Conservation (phyloP, 1,284 basidiomycete species). For the Apiotrichum brassicae region DNA sequence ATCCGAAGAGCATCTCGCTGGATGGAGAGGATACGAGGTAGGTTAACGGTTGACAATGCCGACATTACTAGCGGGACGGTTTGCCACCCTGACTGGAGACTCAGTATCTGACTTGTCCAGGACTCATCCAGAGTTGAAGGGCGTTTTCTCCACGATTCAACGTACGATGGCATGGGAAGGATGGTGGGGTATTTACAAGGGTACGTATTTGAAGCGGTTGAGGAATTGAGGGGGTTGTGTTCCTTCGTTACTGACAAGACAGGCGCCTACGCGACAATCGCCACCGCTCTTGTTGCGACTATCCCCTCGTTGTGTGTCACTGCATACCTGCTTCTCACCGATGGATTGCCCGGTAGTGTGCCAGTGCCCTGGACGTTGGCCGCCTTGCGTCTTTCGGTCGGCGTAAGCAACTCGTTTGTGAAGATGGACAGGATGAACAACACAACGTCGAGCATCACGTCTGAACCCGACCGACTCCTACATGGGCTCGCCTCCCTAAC, state of each 20-base stretch:
- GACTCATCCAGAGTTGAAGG: constrained; percentile 27
- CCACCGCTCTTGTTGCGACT: constrained; percentile 51
- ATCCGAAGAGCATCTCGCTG: constrained; percentile 61
- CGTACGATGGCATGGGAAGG: constrained; percentile 75
- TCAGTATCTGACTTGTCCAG: neutral
- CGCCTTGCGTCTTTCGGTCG: constrained; percentile 48
- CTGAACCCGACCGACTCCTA: constrained; percentile 8
- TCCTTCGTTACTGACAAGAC: neutral
- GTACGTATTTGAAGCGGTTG: constrained; percentile 51
- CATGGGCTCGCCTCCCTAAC: no score
- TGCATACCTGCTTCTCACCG: no score
- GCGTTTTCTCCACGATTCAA: constrained; percentile 55
- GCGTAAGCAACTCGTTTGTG: constrained; percentile 51
- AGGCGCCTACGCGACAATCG: constrained; percentile 38
- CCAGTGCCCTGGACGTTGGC: neutral
- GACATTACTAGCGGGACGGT: neutral
- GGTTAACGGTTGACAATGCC: constrained; percentile 5
- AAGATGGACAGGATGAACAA: no score
- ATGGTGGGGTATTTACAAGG: constrained; percentile 73
- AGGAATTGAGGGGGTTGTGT: no score
- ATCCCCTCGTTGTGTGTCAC: constrained; percentile 52
- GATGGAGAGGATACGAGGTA: constrained; percentile 49
- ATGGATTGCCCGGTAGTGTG: no score
- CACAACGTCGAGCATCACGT: no score
- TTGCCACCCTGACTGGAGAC: neutral